phyloP scores from a whole-genome alignment of 345 rosid species.

The Ailanthus altissimus region DNA sequence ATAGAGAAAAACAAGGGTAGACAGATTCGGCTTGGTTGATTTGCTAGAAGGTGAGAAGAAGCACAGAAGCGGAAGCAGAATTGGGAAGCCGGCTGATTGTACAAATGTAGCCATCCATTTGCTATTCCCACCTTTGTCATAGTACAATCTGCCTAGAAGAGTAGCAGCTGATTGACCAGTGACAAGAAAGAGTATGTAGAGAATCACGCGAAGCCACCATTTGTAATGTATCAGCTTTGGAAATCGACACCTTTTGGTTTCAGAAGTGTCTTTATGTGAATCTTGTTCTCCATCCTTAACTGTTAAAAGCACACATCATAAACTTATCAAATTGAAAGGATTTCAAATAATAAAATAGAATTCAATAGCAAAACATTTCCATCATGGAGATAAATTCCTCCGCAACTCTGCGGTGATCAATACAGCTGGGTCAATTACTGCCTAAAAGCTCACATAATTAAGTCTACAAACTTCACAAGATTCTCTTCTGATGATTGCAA shows the following conservation, averaged over 20 bases:
- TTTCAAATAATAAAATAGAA: not conserved
- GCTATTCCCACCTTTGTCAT: slow-evolving; percentile 61
- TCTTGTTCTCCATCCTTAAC: slow-evolving; percentile 19
- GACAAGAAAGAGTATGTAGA: slow-evolving; percentile 39
- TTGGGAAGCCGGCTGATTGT: slow-evolving; percentile 63
- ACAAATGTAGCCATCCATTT: slow-evolving; percentile 69
- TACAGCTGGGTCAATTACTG: too few relatives aligned
- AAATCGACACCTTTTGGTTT: slow-evolving; percentile 5
- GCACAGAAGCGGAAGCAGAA: slow-evolving; percentile 41
- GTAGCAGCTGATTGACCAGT: slow-evolving; percentile 51
- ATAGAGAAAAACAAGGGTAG: slow-evolving; percentile 35
- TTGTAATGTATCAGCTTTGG: slow-evolving; percentile 34
- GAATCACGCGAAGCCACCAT: slow-evolving; percentile 48
- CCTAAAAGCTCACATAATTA: too few relatives aligned
- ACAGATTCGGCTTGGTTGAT: slow-evolving; percentile 21
- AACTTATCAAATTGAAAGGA: too few relatives aligned
- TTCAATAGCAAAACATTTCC: too few relatives aligned
- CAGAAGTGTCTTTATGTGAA: slow-evolving; percentile 11
- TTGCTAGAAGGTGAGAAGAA: slow-evolving; percentile 31
- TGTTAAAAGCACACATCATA: slow-evolving; percentile 18
- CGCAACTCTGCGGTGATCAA: too few relatives aligned
- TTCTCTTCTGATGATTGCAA: too few relatives aligned
- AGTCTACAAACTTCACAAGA: too few relatives aligned
- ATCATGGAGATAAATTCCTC: too few relatives aligned
- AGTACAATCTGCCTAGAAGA: slow-evolving; percentile 53